These are phyloP conservation scores for Moniliella sp. DNA, from an alignment of 1,284 basidiomycete species.

Conservation along the genomic window DNA sequence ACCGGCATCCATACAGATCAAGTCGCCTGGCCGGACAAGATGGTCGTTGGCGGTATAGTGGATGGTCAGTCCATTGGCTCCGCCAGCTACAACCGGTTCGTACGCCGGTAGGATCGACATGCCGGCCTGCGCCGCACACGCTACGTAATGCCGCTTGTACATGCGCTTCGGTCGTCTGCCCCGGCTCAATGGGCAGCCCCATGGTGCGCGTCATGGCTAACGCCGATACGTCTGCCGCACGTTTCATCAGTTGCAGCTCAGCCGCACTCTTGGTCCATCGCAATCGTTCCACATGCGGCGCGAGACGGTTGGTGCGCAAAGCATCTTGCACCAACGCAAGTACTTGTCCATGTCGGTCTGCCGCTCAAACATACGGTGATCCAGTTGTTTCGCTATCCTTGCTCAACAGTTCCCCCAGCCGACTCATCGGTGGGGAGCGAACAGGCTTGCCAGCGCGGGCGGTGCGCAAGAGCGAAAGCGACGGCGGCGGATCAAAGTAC, in stretches of 20 bases:
- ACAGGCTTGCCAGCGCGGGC: no score
- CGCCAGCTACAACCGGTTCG: constrained; percentile 27
- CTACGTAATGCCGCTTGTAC: constrained; percentile 24
- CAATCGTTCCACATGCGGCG: constrained; percentile 16
- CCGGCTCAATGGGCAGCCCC: constrained; percentile 5
- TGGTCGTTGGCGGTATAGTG: constrained; percentile 20
- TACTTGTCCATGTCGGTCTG: no score
- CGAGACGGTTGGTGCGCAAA: constrained; percentile 17
- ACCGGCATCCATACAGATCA: constrained; percentile 30
- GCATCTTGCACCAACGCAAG: constrained; percentile 20
- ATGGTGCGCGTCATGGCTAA: constrained; percentile 26
- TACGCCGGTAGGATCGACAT: constrained; percentile 15
- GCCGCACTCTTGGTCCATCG: constrained; percentile 20
- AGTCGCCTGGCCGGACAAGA: constrained; percentile 5
- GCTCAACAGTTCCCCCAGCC: no score
- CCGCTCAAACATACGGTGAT: no score
- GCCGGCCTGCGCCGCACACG: constrained; percentile 12
- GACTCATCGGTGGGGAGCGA: no score
- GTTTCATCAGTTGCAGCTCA: constrained; percentile 25
- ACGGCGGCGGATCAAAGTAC: constrained; percentile 22
- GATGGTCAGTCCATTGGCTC: constrained; percentile 14
- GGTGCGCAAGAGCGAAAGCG: no score
- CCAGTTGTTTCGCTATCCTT: no score
- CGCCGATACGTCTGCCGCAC: constrained; percentile 17
- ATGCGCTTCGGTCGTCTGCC: constrained; percentile 14